These are phyloP conservation scores for Murraya paniculata DNA, from an alignment of 345 rosid species.

Conservation along the genomic window DNA sequence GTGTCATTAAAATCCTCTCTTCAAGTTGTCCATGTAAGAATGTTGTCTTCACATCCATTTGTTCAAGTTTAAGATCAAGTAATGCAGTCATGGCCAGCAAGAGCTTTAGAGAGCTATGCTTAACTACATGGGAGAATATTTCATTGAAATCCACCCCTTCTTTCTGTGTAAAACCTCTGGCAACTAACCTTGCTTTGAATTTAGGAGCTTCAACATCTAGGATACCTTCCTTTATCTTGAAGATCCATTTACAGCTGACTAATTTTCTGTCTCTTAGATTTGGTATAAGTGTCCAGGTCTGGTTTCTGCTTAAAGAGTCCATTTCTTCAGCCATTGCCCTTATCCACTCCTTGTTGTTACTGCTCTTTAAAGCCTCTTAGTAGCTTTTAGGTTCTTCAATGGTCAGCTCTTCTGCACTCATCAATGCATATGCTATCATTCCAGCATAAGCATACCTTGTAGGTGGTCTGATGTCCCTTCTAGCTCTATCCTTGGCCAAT, in stretches of 20 bases:
- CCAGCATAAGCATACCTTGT: not conserved
- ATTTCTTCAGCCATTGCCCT: not conserved
- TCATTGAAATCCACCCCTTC: not conserved
- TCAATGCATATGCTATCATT: too few relatives aligned
- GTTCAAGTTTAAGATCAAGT: not conserved
- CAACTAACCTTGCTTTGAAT: not conserved
- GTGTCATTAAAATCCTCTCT: not conserved
- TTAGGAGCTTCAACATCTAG: fast-evolving
- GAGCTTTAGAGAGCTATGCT: not conserved
- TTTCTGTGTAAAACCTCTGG: fast-evolving
- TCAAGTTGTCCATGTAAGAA: not conserved
- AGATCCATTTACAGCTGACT: not conserved
- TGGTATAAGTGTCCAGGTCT: too few relatives aligned
- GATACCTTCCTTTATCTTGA: not conserved
- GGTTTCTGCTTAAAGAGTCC: too few relatives aligned
- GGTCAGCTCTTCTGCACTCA: too few relatives aligned
- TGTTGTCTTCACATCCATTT: not conserved
- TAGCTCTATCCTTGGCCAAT: not conserved
- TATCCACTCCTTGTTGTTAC: too few relatives aligned
- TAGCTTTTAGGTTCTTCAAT: too few relatives aligned
- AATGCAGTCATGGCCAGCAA: not conserved
- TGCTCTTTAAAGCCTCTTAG: too few relatives aligned
- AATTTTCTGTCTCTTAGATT: not conserved
- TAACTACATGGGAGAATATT: fast-evolving
- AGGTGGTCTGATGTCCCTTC: not conserved